A percentile compares a stretch with the other conserved stretches of the same genome.
Evolutionary conservation across 139 green algal species (phyloP).

Genomic region (Gonium pectorale): DNA sequence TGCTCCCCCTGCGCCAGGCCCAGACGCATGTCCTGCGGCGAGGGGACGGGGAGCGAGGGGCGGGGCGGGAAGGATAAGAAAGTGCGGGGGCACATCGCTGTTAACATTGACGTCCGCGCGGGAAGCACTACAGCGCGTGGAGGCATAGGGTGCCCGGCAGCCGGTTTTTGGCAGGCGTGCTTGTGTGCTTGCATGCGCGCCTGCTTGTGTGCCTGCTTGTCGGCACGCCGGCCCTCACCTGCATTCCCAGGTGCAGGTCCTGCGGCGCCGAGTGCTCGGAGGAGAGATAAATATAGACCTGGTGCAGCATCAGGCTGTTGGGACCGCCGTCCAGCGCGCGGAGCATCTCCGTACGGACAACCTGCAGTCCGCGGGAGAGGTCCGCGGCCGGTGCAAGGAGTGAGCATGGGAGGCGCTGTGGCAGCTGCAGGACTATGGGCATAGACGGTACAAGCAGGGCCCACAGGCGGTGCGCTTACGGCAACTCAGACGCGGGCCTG

Average conservation of each 20-base stretch:
- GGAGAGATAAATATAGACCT: slow-evolving; percentile 48
- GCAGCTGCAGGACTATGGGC: too few relatives aligned
- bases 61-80: background rate
- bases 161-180: background rate
- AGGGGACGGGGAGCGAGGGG: background rate
- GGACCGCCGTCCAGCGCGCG: slow-evolving; percentile 50
- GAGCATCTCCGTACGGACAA: slow-evolving; percentile 45
- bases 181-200: background rate
- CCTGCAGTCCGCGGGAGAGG: background rate
- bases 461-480: too few relatives aligned
- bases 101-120: too few relatives aligned
- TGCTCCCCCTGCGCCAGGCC: slow-evolving; percentile 34
- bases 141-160: too few relatives aligned
- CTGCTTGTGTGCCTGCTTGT: background rate
- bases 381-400: too few relatives aligned
- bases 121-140: too few relatives aligned
- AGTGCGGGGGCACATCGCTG: too few relatives aligned
- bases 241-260: slow-evolving; percentile 46
- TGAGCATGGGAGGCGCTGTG: too few relatives aligned
- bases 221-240: background rate
- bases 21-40: slow-evolving; percentile 12
- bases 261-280: slow-evolving; percentile 39
- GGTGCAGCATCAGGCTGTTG: slow-evolving; percentile 51
- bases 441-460: too few relatives aligned
- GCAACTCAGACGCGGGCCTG: too few relatives aligned